These are phyloP conservation scores for Phoenix roebelenii DNA, from an alignment of 176 grass and related monocot species.

Conservation along the genomic window DNA sequence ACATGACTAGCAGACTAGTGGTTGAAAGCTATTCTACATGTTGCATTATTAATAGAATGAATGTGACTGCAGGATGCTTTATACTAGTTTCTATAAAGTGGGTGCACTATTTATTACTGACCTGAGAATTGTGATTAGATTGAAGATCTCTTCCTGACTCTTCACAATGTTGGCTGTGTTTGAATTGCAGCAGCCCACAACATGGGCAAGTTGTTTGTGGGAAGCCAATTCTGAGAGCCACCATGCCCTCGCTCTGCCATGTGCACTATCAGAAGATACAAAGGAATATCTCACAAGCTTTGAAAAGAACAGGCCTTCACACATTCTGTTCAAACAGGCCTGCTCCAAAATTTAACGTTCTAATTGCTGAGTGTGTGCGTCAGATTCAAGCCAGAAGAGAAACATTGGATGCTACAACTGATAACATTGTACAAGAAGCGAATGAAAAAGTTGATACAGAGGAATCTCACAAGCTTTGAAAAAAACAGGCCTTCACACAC, in stretches of 20 bases:
- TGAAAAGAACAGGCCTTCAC: slow-evolving; percentile 63
- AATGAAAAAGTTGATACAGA: slow-evolving; percentile 20
- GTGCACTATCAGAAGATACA: slow-evolving; percentile 50
- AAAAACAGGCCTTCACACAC: slow-evolving; percentile 51
- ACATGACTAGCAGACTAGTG: no score
- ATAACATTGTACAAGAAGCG: no score
- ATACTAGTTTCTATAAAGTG: no score
- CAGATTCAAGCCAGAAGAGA: slow-evolving; percentile 66
- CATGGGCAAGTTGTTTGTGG: slow-evolving; percentile 56
- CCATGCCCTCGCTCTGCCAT: slow-evolving; percentile 57
- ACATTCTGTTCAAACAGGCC: slow-evolving; percentile 34
- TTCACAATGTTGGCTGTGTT: slow-evolving; percentile 3
- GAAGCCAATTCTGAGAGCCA: slow-evolving; percentile 58
- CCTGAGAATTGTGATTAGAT: no score
- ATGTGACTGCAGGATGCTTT: no score
- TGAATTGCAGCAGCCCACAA: slow-evolving; percentile 34
- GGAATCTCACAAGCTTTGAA: slow-evolving; percentile 47
- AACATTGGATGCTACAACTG: no score
- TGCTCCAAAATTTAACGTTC: slow-evolving; percentile 46
- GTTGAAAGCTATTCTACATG: no score
- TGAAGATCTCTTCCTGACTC: not conserved
- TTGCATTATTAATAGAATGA: no score
- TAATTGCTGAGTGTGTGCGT: slow-evolving; percentile 62
- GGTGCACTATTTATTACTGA: no score
- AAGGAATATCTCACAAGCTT: slow-evolving; percentile 49